These are phyloP conservation scores for Acrocalymma vagum DNA, from an alignment of 2,329 filamentous ascomycete species.

Conservation along the genomic window DNA sequence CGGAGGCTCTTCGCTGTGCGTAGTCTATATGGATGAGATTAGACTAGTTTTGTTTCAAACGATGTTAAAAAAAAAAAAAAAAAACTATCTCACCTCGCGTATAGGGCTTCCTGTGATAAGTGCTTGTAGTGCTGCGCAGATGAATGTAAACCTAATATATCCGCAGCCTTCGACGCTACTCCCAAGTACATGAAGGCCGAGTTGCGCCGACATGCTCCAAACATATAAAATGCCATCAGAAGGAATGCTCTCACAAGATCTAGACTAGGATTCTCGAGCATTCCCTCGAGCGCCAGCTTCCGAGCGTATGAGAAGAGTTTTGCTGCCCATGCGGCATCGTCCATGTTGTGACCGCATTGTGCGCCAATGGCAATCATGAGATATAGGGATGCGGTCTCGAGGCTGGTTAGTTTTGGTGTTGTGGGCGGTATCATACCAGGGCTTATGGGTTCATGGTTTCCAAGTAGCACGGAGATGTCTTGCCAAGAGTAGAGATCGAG, in stretches of 20 bases:
- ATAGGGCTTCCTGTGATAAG: conserved; percentile 8
- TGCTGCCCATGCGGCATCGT: conserved; percentile 38
- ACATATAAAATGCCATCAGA: conserved; percentile 67
- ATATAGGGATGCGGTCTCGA: conserved; percentile 38
- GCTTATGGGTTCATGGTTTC: neutral
- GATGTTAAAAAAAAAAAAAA: no score
- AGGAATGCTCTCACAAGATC: conserved; percentile 62
- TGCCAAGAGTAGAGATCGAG: conserved; percentile 46
- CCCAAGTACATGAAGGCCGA: conserved; percentile 71
- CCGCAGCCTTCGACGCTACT: conserved; percentile 65
- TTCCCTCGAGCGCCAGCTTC: conserved; percentile 57
- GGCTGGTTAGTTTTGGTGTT: conserved; percentile 22
- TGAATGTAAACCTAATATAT: conserved; percentile 64
- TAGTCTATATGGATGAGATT: conserved; percentile 35
- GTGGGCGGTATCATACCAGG: neutral
- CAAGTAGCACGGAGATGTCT: conserved; percentile 23
- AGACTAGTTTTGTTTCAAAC: neutral
- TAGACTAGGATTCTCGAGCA: conserved; percentile 63
- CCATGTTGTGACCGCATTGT: conserved; percentile 49
- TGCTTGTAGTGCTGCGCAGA: conserved; percentile 39
- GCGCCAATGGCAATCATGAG: conserved; percentile 64
- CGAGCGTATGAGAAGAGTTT: conserved; percentile 61
- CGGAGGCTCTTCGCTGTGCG: conserved; percentile 58
- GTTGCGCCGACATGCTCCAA: conserved; percentile 66
- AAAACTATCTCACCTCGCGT: conserved; percentile 25